Evolutionary conservation across 257 asterid species (phyloP).

Genomic region (Misopates orontium): DNA sequence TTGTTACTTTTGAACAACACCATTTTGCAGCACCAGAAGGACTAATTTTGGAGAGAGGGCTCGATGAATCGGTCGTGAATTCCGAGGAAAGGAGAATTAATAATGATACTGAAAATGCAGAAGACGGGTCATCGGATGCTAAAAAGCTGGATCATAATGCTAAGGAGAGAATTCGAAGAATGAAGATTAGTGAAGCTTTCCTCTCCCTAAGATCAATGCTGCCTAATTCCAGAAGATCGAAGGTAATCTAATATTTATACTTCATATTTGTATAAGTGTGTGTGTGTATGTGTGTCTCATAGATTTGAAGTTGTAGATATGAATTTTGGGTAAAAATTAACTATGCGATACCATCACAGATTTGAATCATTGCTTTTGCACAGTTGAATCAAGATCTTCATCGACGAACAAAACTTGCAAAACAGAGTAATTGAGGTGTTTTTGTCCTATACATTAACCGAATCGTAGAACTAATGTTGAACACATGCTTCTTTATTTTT

Average conservation of each 20-base stretch:
- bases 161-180: conserved; percentile 47
- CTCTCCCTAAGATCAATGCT: conserved; percentile 44
- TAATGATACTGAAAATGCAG: not conserved
- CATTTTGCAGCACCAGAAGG: not conserved
- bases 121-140: conserved; percentile 19
- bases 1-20: not conserved
- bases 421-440: no score
- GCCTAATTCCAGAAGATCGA: conserved; percentile 47
- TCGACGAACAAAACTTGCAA: no score
- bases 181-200: conserved; percentile 48
- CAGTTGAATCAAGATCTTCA: no score
- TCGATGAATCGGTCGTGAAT: no score
- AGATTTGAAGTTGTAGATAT: no score
- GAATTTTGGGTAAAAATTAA: no score
- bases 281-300: no score
- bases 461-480: no score
- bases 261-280: not conserved
- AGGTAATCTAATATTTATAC: conserved; percentile 35
- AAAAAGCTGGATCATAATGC: conserved; percentile 52
- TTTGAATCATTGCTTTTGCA: no score
- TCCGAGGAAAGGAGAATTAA: not conserved
- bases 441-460: no score
- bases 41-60: not conserved
- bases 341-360: no score
- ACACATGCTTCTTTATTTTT: no score